Percentiles rank a stretch among this genome's conserved stretches.
Conservation (phyloP, 2,329 filamentous ascomycete genomes). For the Alternaria gansuensis region DNA sequence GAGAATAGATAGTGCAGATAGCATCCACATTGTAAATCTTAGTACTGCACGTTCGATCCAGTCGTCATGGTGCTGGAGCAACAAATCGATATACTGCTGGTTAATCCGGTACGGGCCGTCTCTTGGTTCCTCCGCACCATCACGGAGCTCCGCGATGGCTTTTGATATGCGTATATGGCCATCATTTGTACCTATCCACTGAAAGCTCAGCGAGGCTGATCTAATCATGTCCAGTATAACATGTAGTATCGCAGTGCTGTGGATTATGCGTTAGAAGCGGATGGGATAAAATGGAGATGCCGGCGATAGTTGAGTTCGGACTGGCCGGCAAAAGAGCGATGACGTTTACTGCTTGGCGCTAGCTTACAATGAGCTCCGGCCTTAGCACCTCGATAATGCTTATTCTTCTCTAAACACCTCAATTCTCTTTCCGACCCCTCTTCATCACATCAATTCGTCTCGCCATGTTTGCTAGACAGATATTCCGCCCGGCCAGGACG, state of each 20-base stretch:
- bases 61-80: neutral
- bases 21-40: neutral
- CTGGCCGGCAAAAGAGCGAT: constrained; percentile 26
- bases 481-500: constrained; percentile 55
- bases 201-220: neutral
- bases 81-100: neutral
- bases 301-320: constrained; percentile 12
- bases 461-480: constrained; percentile 56
- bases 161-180: neutral
- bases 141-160: neutral
- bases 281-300: neutral
- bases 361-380: constrained; percentile 25
- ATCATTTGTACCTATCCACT: neutral
- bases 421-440: constrained; percentile 21
- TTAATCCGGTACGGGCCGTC: neutral
- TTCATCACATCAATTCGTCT: constrained; percentile 36
- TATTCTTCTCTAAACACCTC: constrained; percentile 11
- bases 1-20: neutral
- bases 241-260: neutral
- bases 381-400: constrained; percentile 23
- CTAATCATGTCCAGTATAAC: neutral
- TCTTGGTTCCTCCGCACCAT: neutral
- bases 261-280: neutral
- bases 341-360: constrained; percentile 43
- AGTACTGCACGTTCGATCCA: neutral